phyloP scores from a whole-genome alignment of 805 yeast species.

The Barnettozyma siamensis region DNA sequence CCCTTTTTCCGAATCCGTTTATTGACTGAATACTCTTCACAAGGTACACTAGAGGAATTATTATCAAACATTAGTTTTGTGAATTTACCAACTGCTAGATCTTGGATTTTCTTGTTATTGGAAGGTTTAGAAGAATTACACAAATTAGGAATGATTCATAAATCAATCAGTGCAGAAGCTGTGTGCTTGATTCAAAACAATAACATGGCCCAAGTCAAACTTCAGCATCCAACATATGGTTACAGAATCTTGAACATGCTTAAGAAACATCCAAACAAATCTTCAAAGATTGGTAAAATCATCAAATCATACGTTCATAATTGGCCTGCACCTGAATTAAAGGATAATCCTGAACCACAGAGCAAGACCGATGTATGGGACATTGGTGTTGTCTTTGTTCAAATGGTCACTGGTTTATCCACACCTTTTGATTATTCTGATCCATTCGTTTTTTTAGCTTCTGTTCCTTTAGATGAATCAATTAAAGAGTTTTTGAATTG shows the following conservation, averaged over 20 bases:
- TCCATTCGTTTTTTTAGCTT: conserved; percentile 45
- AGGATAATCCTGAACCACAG: conserved; percentile 43
- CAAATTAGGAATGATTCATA: conserved; percentile 78
- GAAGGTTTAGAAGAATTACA: conserved; percentile 84
- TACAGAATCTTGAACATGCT: conserved; percentile 39
- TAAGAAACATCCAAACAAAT: conserved; percentile 31
- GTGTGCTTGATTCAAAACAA: conserved; percentile 47
- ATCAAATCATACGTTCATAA: conserved; percentile 19
- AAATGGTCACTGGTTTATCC: conserved; percentile 49
- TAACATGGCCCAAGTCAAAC: conserved; percentile 51
- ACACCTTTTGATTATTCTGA: conserved; percentile 7
- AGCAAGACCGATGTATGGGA: conserved; percentile 93
- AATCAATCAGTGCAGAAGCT: conserved; percentile 55
- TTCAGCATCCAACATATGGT: conserved; percentile 57
- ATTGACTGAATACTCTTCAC: conserved; percentile 56
- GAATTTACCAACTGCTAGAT: conserved; percentile 69
- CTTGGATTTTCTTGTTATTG: conserved; percentile 81
- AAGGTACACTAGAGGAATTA: conserved; percentile 58
- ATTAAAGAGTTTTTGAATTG: conserved; percentile 60
- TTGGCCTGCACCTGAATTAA: conserved; percentile 83
- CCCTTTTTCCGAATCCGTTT: conserved; percentile 63
- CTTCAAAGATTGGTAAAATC: conserved; percentile 16
- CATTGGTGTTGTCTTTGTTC: conserved; percentile 71
- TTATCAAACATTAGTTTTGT: conserved; percentile 62
- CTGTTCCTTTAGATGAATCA: conserved; percentile 44